Evolutionary conservation across 345 rosid species (phyloP).

Genomic region (Moricandia moricandioides): DNA sequence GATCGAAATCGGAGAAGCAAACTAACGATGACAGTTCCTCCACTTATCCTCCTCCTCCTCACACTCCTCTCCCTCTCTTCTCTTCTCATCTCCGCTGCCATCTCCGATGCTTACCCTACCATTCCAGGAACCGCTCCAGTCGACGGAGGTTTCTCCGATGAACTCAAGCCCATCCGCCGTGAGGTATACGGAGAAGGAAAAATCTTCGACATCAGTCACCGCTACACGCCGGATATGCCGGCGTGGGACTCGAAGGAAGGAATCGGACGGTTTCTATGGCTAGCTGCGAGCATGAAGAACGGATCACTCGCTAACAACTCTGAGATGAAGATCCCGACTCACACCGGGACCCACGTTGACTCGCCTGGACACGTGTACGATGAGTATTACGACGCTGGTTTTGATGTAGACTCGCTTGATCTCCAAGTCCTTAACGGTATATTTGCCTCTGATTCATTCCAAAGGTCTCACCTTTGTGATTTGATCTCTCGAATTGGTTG

Average conservation of each 20-base stretch:
- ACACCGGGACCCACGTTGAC: slow-evolving; percentile 91
- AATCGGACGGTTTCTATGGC: slow-evolving; percentile 62
- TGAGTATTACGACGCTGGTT: slow-evolving; percentile 77
- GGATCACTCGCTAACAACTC: slow-evolving; percentile 75
- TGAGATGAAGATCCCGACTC: slow-evolving; percentile 69
- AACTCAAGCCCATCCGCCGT: slow-evolving; percentile 55
- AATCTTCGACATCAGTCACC: slow-evolving; percentile 74
- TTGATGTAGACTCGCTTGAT: slow-evolving; percentile 86
- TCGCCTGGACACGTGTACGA: slow-evolving; percentile 83
- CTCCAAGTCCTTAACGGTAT: slow-evolving; percentile 65
- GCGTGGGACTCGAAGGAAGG: slow-evolving; percentile 46
- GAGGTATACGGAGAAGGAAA: slow-evolving; percentile 72
- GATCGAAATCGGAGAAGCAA: slow-evolving; percentile 4
- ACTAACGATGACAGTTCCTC: slow-evolving; percentile 20
- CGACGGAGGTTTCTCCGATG: slow-evolving; percentile 19
- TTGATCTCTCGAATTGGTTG: neutral
- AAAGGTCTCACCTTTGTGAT: neutral
- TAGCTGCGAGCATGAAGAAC: slow-evolving; percentile 74
- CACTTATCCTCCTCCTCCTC: slow-evolving; percentile 32
- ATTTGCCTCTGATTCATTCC: neutral
- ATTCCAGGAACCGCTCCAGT: slow-evolving; percentile 37
- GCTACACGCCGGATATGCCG: slow-evolving; percentile 60
- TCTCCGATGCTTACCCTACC: slow-evolving; percentile 38
- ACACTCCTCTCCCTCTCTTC: slow-evolving; percentile 22
- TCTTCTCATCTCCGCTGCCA: slow-evolving; percentile 9